Evolutionary conservation across 805 yeast genomes (phyloP).

Genomic region (Candida rishiriensis): DNA sequence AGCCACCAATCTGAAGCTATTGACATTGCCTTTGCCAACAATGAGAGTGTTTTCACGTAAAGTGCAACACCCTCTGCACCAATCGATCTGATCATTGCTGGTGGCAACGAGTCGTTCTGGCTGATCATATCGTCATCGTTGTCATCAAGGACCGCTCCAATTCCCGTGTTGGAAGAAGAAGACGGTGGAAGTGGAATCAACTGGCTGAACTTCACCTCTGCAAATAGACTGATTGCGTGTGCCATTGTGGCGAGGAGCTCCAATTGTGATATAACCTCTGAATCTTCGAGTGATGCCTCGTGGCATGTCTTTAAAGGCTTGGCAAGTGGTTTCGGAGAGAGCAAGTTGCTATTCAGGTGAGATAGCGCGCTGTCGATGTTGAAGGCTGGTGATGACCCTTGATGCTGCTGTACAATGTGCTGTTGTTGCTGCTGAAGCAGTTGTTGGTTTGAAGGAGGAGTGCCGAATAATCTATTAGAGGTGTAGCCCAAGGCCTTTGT

Average conservation of each 20-base stretch:
- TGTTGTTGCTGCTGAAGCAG: conserved; percentile 11
- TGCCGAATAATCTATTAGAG: conserved; percentile 79
- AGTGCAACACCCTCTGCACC: conserved; percentile 85
- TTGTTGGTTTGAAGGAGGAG: conserved; percentile 9
- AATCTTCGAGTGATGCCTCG: conserved; percentile 25
- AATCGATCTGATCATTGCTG: conserved; percentile 49
- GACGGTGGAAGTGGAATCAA: conserved; percentile 71
- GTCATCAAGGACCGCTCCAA: conserved; percentile 1
- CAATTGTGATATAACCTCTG: conserved; percentile 41
- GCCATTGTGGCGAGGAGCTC: conserved; percentile 85
- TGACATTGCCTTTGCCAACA: conserved; percentile 82
- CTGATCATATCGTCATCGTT: conserved; percentile 25
- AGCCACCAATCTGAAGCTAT: conserved; percentile 91
- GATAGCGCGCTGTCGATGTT: conserved; percentile 14
- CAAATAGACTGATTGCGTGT: conserved; percentile 82
- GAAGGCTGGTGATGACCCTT: conserved; percentile 10
- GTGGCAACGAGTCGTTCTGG: conserved; percentile 46
- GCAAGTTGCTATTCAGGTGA: conserved; percentile 12
- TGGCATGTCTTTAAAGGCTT: conserved; percentile 24
- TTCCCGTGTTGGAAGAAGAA: conserved; percentile 15
- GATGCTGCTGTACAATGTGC: conserved; percentile 6
- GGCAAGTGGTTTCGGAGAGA: conserved; percentile 14
- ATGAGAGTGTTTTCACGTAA: conserved; percentile 77
- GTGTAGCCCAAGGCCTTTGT: conserved; percentile 86
- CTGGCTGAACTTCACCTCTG: conserved; percentile 86